These are phyloP conservation scores for Puccinia coronata DNA, from an alignment of 1,284 basidiomycete species.

Conservation along the genomic window DNA sequence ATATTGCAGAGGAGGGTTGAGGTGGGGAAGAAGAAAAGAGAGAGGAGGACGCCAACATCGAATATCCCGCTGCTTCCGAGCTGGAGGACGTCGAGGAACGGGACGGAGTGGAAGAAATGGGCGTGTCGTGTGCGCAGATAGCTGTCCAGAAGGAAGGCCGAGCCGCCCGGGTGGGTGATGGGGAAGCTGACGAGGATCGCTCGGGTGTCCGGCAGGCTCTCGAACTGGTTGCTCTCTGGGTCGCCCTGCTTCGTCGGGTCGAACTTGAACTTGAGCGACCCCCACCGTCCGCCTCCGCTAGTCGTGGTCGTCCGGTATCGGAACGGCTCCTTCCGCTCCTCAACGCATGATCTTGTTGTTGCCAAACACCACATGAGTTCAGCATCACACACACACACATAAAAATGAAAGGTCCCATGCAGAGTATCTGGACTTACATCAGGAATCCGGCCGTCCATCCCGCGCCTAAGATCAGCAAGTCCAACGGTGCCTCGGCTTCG, in stretches of 20 bases:
- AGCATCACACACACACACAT: too few relatives aligned
- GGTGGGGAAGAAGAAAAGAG: conserved; percentile 28
- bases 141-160: conserved; percentile 58
- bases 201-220: conserved; percentile 64
- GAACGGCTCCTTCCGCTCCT: conserved; percentile 55
- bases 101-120: conserved; percentile 12
- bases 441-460: conserved; percentile 71
- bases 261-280: conserved; percentile 57
- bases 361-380: neutral
- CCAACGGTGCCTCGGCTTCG: conserved; percentile 57
- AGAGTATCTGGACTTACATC: conserved; percentile 56
- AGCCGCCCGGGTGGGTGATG: conserved; percentile 63
- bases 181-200: conserved; percentile 70
- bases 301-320: conserved; percentile 66
- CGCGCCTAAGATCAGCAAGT: conserved; percentile 69
- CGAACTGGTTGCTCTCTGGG: conserved; percentile 59
- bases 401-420: too few relatives aligned
- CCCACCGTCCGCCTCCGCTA: conserved; percentile 58
- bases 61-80: conserved; percentile 66
- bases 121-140: conserved; percentile 53
- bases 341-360: conserved; percentile 64
- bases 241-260: conserved; percentile 54
- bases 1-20: conserved; percentile 26
- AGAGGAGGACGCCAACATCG: conserved; percentile 20
- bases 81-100: conserved; percentile 62